Base-by-base conservation (phyloP, 805 yeast genomes). In the Kuraishia floccosa region DNA sequence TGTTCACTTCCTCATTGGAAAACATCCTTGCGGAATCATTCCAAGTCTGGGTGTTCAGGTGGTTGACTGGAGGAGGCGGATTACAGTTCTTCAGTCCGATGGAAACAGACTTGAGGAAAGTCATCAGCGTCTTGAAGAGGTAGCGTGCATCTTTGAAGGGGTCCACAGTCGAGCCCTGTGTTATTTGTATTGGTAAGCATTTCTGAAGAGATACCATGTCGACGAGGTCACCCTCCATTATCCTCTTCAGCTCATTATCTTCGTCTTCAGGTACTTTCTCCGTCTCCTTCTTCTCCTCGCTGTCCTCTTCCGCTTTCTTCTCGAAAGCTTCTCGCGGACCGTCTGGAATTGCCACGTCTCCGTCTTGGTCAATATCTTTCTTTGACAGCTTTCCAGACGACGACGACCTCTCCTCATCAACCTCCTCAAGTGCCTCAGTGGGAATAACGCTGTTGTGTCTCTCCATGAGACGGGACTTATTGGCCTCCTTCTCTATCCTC, bases 51-150 rank as follows among this genome's bases (percentile, higher is more conserved):
- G 63, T 57, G 25, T 66, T 58, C 30, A 66, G 58, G 7, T 67
- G 74, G 17, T 59, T 53, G 11, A 72, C 65, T 10, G 56, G 49
- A 0, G 93, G 79, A 2, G 89, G 80, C 1, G 96, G 94, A 47
- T 87, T 89, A 49, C 94, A 86, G 31, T 76, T 76, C 48, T 85
- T 86, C 40, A 93, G 61, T 3, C 94, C 95, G 52, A 78, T 83
- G 44, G 89, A 80, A 26, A 86, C 81, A 0, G 96, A 83, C 49
- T 87, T 85, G 45, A 91, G 60, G 48, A 91, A 91, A 4, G 87
- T 81, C 78, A 91, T 72, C 32, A 93, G 58, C 4, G 94, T 86
- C 40, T 89, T 72, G 68, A 86, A 85, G 19, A 91, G 58, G 43
- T 82, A 83, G 27, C 93, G 71, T 1, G 96, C 89, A 49, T 87